Percentiles rank a stretch among this genome's conserved stretches.
Evolutionary conservation across 768 basidiomycete genomes (phyloP).

Genomic region (Psilocybe cyanescens): DNA sequence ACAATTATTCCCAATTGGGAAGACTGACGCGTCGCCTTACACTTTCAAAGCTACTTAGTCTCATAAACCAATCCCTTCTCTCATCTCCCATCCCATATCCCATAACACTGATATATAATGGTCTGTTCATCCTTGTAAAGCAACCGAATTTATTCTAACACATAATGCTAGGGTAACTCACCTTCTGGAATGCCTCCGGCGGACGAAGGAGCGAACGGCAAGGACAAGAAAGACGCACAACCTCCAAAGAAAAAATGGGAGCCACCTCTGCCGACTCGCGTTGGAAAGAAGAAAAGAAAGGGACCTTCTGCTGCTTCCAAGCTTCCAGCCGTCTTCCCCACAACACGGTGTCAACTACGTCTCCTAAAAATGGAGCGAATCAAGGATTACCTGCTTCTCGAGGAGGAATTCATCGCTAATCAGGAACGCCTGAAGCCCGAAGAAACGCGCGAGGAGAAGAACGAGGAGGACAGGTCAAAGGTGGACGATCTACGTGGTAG

Average conservation of each 20-base stretch:
- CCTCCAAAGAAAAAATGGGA: constrained; percentile 95
- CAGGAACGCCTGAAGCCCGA: constrained; percentile 91
- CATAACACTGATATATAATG: constrained; percentile 27
- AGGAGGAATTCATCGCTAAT: constrained; percentile 93
- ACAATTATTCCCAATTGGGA: constrained; percentile 25
- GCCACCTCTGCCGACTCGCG: constrained; percentile 94
- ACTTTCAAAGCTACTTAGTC: constrained; percentile 8
- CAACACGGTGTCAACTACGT: constrained; percentile 93
- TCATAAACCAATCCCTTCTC: constrained; percentile 29
- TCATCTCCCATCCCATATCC: constrained; percentile 7
- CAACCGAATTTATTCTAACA: neutral
- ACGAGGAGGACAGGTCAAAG: constrained; percentile 90
- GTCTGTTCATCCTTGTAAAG: constrained; percentile 16
- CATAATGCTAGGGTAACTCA: constrained; percentile 64
- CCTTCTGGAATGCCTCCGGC: constrained; percentile 62
- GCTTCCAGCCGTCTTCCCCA: constrained; percentile 91
- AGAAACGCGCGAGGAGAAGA: constrained; percentile 89
- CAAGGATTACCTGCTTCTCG: constrained; percentile 95
- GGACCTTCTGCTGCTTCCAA: constrained; percentile 93
- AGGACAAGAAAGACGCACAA: constrained; percentile 57
- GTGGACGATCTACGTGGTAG: constrained; percentile 95
- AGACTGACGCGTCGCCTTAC: constrained; percentile 32
- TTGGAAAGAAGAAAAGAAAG: constrained; percentile 95
- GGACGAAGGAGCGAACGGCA: constrained; percentile 35
- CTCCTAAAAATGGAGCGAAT: constrained; percentile 97